Evolutionary conservation across 2,329 filamentous ascomycete genomes (phyloP).

Genomic region (Trichoderma harzianum): DNA sequence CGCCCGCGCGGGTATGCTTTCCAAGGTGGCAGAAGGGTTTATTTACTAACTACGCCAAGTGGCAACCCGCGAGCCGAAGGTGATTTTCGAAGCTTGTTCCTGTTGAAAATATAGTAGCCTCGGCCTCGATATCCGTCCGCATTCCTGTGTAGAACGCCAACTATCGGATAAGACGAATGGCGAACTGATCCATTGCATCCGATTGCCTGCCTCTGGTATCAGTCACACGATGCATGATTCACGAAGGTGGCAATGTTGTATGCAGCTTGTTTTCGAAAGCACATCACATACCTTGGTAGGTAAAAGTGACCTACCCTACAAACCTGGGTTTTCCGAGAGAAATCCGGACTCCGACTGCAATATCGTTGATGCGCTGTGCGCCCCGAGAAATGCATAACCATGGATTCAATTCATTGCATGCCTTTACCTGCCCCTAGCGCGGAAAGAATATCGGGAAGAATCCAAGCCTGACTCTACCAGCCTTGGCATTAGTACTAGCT

Average conservation of each 20-base stretch:
- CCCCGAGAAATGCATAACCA: neutral
- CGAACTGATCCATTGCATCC: neutral
- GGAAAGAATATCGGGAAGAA: constrained; percentile 1
- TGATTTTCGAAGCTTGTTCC: neutral
- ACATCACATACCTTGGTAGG: neutral
- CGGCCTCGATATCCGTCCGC: neutral
- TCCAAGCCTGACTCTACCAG: neutral
- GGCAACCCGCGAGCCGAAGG: neutral
- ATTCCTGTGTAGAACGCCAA: neutral
- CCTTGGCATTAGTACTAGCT: neutral
- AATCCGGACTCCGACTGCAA: neutral
- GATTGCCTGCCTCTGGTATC: neutral
- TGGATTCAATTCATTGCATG: neutral
- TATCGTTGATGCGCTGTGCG: neutral
- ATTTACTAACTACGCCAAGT: neutral
- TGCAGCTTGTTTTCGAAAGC: neutral
- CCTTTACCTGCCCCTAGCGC: neutral
- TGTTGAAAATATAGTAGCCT: neutral
- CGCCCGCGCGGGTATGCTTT: neutral
- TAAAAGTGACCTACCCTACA: neutral
- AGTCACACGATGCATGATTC: neutral
- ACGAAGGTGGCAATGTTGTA: neutral
- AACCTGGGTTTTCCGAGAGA: neutral
- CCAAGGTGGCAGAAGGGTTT: neutral
- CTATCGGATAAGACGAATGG: neutral